These are phyloP conservation scores for Lentinula aciculospora DNA, from an alignment of 768 basidiomycete genomes.

Conservation along the genomic window DNA sequence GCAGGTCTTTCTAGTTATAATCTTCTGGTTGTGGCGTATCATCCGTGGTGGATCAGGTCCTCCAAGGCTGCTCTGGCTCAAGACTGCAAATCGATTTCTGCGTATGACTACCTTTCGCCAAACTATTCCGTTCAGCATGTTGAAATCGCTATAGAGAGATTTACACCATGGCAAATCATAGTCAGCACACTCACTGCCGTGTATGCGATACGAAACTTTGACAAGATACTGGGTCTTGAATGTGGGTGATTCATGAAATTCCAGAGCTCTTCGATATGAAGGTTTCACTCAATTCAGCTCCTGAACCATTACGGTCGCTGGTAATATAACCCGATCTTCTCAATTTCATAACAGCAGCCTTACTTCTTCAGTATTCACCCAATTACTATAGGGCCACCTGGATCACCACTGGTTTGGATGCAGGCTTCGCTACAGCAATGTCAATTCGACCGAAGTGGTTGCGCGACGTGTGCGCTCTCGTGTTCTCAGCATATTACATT, in stretches of 20 bases:
- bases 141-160: conserved; percentile 45
- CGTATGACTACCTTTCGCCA: conserved; percentile 34
- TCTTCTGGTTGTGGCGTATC: conserved; percentile 90
- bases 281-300: conserved; percentile 44
- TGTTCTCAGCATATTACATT: conserved; percentile 90
- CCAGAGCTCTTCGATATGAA: conserved; percentile 1
- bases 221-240: conserved; percentile 77
- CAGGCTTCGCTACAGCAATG: conserved; percentile 96
- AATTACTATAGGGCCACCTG: conserved; percentile 96
- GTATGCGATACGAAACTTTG: conserved; percentile 80
- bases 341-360: not conserved
- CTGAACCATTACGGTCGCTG: conserved; percentile 63
- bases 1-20: conserved; percentile 83
- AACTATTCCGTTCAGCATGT: not conserved
- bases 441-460: conserved; percentile 88
- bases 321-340: not conserved
- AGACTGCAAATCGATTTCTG: conserved; percentile 50
- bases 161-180: conserved; percentile 96
- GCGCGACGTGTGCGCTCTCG: conserved; percentile 76
- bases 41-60: conserved; percentile 55
- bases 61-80: conserved; percentile 64
- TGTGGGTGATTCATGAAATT: conserved; percentile 38
- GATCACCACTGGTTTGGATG: conserved; percentile 91
- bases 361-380: conserved; percentile 64
- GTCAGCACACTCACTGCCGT: conserved; percentile 79